These are phyloP conservation scores for Pythium insidiosum DNA, from an alignment of 352 stramenopile genomes.

Conservation along the genomic window DNA sequence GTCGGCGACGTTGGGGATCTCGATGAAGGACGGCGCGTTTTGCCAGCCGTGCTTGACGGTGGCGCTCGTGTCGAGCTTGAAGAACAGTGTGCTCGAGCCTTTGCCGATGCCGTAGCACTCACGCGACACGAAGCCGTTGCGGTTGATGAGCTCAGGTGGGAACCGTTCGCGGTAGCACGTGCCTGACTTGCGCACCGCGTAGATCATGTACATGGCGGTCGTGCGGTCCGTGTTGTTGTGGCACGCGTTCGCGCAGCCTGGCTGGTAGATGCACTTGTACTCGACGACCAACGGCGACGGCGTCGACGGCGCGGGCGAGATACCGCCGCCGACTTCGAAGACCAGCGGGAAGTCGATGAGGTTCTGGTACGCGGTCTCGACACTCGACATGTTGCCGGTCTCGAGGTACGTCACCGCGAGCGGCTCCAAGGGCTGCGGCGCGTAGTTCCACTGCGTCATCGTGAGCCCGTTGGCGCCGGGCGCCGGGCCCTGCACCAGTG, in stretches of 20 bases:
- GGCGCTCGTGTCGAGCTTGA: neutral
- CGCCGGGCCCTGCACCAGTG: neutral
- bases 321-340: neutral
- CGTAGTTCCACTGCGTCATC: conserved; percentile 2
- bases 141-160: neutral
- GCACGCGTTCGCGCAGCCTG: conserved; percentile 1
- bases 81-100: neutral
- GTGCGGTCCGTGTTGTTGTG: conserved; percentile 1
- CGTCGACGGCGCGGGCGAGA: neutral
- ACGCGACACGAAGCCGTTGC: neutral
- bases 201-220: neutral
- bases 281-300: neutral
- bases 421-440: neutral
- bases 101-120: conserved; percentile 5
- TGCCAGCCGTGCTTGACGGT: neutral
- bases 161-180: neutral
- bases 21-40: neutral
- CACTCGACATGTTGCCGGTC: neutral
- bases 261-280: conserved; percentile 6
- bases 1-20: conserved; percentile 1
- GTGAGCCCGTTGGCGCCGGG: neutral
- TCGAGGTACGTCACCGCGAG: neutral
- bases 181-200: neutral
- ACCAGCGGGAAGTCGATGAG: neutral
- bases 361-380: neutral